phyloP scores from a whole-genome alignment of 2,329 filamentous ascomycete genomes.

The Calonectria leucothoes region DNA sequence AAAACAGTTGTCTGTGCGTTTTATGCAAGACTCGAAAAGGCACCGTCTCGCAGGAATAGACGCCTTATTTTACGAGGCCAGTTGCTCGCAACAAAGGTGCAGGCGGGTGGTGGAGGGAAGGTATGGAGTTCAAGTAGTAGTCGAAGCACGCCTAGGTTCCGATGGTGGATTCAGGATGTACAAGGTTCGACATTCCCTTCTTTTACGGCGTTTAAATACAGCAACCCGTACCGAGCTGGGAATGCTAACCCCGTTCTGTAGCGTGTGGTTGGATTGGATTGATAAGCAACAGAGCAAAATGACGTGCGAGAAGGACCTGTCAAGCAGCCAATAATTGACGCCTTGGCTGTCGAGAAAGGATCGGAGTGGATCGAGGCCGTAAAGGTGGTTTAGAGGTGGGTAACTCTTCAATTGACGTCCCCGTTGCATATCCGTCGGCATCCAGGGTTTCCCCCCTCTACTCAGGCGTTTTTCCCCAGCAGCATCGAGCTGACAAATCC shows the following conservation, averaged over 20 bases:
- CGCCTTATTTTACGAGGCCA: background rate
- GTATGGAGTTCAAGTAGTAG: background rate
- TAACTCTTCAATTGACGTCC: background rate
- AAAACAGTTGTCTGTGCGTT: background rate
- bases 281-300: slow-evolving; percentile 15
- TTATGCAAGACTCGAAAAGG: background rate
- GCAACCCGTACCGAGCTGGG: background rate
- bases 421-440: background rate
- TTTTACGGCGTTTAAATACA: background rate
- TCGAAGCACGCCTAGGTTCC: background rate
- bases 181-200: background rate
- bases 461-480: background rate
- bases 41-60: background rate
- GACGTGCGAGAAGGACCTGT: slow-evolving; percentile 10
- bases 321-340: background rate
- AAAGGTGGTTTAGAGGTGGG: background rate
- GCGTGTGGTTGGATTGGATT: slow-evolving; percentile 1
- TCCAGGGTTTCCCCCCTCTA: background rate
- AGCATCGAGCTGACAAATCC: background rate
- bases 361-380: background rate
- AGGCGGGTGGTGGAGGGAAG: background rate
- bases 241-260: slow-evolving; percentile 7
- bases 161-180: background rate
- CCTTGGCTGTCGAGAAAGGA: background rate
- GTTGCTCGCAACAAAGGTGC: background rate